A percentile compares a stretch with the other conserved stretches of the same genome.
Conservation (phyloP, 495 filamentous ascomycete species). For the Massariosphaeria phaeospora region DNA sequence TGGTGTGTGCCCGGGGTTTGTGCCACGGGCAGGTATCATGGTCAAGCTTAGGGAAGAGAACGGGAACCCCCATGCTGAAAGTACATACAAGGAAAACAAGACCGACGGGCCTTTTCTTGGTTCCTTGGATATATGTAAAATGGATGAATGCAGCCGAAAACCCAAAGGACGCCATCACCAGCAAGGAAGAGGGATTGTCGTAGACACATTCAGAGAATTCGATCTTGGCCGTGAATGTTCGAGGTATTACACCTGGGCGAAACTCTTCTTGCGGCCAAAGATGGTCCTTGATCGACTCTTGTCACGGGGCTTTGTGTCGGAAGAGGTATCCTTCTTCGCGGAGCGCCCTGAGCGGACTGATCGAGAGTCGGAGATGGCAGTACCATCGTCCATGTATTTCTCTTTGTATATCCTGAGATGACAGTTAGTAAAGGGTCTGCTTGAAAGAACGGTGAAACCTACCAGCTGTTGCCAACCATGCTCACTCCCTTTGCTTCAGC, state of each 20-base stretch:
- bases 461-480: conserved; percentile 98
- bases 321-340: conserved; percentile 31
- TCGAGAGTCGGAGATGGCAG: conserved; percentile 39
- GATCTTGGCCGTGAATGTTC: not conserved
- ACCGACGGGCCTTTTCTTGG: conserved; percentile 1
- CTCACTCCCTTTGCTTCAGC: conserved; percentile 90
- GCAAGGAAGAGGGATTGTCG: conserved; percentile 8
- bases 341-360: conserved; percentile 29
- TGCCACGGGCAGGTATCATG: not conserved
- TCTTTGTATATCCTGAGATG: conserved; percentile 78
- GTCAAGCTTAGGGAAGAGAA: conserved; percentile 5
- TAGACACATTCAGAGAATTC: conserved; percentile 22
- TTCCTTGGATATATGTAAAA: conserved; percentile 26
- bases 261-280: conserved; percentile 56
- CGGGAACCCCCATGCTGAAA: not conserved
- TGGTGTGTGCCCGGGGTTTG: not conserved
- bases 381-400: conserved; percentile 69
- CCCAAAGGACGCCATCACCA: conserved; percentile 22
- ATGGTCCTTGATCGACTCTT: conserved; percentile 63
- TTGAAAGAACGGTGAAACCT: conserved; percentile 38
- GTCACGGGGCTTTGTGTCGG: conserved; percentile 57
- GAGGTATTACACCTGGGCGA: not conserved
- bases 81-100: conserved; percentile 1
- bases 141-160: not conserved
- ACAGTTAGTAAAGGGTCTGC: not conserved